Evolutionary conservation across 1,284 basidiomycete species (phyloP).

Genomic region (Ganoderma boninense): DNA sequence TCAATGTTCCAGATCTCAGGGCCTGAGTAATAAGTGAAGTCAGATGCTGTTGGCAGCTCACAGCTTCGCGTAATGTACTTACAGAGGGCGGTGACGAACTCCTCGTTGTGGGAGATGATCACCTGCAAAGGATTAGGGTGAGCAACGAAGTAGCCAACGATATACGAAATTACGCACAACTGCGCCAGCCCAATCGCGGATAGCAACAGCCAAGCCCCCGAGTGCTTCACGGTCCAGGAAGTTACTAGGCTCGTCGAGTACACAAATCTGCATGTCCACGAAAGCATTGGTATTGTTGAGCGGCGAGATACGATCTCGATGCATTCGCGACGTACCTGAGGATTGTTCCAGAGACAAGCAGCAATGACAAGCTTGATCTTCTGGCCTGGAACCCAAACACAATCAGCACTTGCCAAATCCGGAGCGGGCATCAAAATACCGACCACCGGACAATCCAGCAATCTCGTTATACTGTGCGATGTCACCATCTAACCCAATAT

Average conservation of each 20-base stretch:
- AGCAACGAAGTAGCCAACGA: conserved; percentile 28
- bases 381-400: conserved; percentile 61
- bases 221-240: conserved; percentile 93
- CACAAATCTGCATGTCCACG: conserved; percentile 58
- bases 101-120: conserved; percentile 96
- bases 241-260: conserved; percentile 96
- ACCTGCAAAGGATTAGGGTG: conserved; percentile 55
- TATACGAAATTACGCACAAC: conserved; percentile 63
- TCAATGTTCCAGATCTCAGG: conserved; percentile 88
- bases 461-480: conserved; percentile 98
- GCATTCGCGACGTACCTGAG: conserved; percentile 66
- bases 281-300: neutral
- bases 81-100: conserved; percentile 92
- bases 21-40: conserved; percentile 51
- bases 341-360: conserved; percentile 95
- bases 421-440: conserved; percentile 26
- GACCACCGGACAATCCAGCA: conserved; percentile 86
- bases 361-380: conserved; percentile 98
- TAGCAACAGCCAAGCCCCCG: conserved; percentile 95
- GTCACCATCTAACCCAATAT: conserved; percentile 96
- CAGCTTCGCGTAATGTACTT: conserved; percentile 42
- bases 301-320: conserved; percentile 16
- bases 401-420: neutral
- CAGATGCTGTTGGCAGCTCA: conserved; percentile 5
- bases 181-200: conserved; percentile 96